These are phyloP conservation scores for Ammopiptanthus mongolicus DNA, from an alignment of 306 rosid genomes.

Conservation along the genomic window DNA sequence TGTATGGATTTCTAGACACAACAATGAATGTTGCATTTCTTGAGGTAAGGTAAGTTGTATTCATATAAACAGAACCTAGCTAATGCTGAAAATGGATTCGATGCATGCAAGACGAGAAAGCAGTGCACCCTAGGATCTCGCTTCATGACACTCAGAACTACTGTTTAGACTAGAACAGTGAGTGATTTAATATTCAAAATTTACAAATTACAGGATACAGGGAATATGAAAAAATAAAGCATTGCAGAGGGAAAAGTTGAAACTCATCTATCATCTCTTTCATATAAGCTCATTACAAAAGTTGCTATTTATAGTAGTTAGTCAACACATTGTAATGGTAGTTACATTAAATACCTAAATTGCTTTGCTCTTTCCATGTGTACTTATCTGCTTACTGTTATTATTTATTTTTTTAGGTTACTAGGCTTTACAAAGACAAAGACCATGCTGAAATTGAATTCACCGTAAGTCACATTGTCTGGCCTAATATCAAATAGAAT, in stretches of 20 bases:
- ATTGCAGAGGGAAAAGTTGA: background rate
- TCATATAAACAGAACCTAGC: background rate
- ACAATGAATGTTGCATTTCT: background rate
- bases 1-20: background rate
- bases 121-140: background rate
- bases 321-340: background rate
- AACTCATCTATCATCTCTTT: background rate
- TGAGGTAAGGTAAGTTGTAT: background rate
- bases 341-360: background rate
- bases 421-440: conserved; percentile 71
- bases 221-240: background rate
- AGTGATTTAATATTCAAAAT: background rate
- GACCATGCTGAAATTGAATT: conserved; percentile 90
- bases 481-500: background rate
- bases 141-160: background rate
- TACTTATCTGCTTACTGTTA: conserved; percentile 3
- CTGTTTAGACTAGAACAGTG: background rate
- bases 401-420: conserved; percentile 44
- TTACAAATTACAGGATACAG: background rate
- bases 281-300: background rate
- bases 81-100: background rate
- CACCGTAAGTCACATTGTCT: conserved; percentile 59
- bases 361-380: background rate
- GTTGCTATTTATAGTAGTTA: background rate
- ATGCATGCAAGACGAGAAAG: background rate